A percentile compares a stretch with the other conserved stretches of the same genome.
phyloP scores from a whole-genome alignment of 2,329 filamentous ascomycete species.

The Chlorencoelia australis region DNA sequence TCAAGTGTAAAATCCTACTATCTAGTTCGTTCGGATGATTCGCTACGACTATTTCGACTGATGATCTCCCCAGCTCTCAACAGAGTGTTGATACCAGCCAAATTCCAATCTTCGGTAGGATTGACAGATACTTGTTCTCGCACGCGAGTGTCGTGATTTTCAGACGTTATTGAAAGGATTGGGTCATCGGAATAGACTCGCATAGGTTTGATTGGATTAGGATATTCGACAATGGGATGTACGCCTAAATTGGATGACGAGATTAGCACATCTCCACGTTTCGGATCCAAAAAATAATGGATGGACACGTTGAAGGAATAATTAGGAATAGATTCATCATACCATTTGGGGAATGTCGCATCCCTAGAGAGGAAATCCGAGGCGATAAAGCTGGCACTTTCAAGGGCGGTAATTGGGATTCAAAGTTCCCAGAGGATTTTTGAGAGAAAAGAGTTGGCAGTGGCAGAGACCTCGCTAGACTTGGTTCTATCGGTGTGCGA shows the following conservation, averaged over 20 bases:
- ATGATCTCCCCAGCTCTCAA: conserved; percentile 50
- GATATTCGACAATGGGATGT: conserved; percentile 13
- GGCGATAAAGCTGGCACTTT: conserved; percentile 23
- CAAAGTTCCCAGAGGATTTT: conserved; percentile 18
- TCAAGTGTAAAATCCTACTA: too few relatives aligned
- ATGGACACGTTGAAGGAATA: not conserved
- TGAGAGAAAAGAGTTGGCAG: conserved; percentile 20
- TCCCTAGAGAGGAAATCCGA: conserved; percentile 10
- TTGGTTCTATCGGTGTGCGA: conserved; percentile 24
- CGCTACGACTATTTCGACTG: conserved; percentile 29
- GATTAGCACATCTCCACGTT: too few relatives aligned
- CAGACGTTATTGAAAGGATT: conserved; percentile 3
- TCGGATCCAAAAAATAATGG: conserved; percentile 1
- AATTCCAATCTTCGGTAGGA: conserved; percentile 24
- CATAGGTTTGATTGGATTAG: conserved; percentile 19
- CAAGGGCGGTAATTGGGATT: conserved; percentile 23
- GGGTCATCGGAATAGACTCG: conserved; percentile 13
- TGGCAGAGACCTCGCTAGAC: conserved; percentile 21
- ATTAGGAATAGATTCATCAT: conserved; percentile 3
- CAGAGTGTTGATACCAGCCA: conserved; percentile 51
- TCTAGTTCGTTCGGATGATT: too few relatives aligned
- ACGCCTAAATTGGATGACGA: conserved; percentile 10
- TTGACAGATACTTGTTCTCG: conserved; percentile 15
- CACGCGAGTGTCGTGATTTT: conserved; percentile 13
- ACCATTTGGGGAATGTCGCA: conserved; percentile 23